Base-by-base conservation (phyloP, 176 grass and related monocot genomes). In the Phoenix roebelenii region DNA sequence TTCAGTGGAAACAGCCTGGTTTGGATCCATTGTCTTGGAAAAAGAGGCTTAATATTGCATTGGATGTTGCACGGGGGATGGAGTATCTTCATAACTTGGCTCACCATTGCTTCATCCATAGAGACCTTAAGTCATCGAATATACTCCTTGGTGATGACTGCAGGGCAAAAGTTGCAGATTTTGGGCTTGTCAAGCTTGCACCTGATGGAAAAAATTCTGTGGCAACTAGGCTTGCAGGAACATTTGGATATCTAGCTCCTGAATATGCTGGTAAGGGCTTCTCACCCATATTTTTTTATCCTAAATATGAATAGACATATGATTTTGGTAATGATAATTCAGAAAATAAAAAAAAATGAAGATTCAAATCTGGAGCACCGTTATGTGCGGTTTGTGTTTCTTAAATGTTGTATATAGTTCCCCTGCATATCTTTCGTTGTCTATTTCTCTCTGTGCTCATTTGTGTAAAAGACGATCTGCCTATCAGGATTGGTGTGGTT, bases 221-320 rank as follows among this genome's bases (percentile, higher is more conserved):
- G 18, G 93, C 82, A 15, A 98, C 93, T 29, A 86, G 84, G 52
- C 93, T 98, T 0, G 93, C 93, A 7, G 93, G 93, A 62, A 98
- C 93, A 3, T 98, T 98, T 71, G 93, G 93, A 23, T 98, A 98
- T 65, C 80, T 98, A 51, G 93, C 93, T 22, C 93, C 93, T 57
- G 93, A 98, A 82, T 98, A 98, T 85, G 93, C 93, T 50, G 93
- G 93, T 98, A 76, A 89, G 62, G 32, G 35, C 35, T 44, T 44
- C 35, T 44, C 35, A 44, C 35, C 9, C 6, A 10, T 44, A 12
- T 44, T 44, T 12, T 12, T 44, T 44, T 2, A 44, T 44, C 35
- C 35, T 44, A 44, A 12, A 14, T 44, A 44, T 3, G 2, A 12
- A 44, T 12, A 44, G 35, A 44, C 2, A 14, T 44, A 44, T 44